Evolutionary conservation across 2,329 filamentous ascomycete genomes (phyloP).

Genomic region (Clarireedia monteithiana): DNA sequence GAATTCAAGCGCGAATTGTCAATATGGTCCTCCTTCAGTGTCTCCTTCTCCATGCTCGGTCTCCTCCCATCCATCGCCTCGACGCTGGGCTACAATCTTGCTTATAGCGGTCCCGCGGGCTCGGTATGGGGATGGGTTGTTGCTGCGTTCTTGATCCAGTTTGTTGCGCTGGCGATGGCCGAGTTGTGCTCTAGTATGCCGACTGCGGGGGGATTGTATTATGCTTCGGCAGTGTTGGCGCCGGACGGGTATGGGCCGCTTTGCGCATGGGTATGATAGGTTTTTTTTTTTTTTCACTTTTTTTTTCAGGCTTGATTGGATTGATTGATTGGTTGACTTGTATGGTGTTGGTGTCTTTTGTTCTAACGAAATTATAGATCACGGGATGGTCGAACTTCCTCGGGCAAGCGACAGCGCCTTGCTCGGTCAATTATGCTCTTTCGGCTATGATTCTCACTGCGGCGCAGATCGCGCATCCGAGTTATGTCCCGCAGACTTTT

Average conservation of each 20-base stretch:
- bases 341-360: too few species aligned
- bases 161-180: constrained; percentile 51
- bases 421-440: constrained; percentile 29
- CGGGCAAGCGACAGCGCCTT: constrained; percentile 12
- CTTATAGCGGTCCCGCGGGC: constrained; percentile 29
- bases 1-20: constrained; percentile 28
- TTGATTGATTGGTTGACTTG: too few species aligned
- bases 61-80: constrained; percentile 33
- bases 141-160: constrained; percentile 57
- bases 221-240: constrained; percentile 40
- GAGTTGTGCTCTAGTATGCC: constrained; percentile 59
- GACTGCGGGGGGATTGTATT: constrained; percentile 56
- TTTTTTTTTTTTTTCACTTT: not conserved
- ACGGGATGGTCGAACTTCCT: constrained; percentile 15
- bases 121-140: constrained; percentile 58
- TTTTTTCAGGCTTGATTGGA: too few species aligned
- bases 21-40: constrained; percentile 29
- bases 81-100: constrained; percentile 30
- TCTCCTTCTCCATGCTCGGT: constrained; percentile 31
- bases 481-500: constrained; percentile 28
- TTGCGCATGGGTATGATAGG: constrained; percentile 10
- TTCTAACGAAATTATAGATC: constrained; percentile 2
- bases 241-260: constrained; percentile 24
- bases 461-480: constrained; percentile 28
- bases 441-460: constrained; percentile 31